A percentile compares a stretch with the other conserved stretches of the same genome.
Conservation (phyloP, 139 green algal genomes). For the Micractinium sp. region DNA sequence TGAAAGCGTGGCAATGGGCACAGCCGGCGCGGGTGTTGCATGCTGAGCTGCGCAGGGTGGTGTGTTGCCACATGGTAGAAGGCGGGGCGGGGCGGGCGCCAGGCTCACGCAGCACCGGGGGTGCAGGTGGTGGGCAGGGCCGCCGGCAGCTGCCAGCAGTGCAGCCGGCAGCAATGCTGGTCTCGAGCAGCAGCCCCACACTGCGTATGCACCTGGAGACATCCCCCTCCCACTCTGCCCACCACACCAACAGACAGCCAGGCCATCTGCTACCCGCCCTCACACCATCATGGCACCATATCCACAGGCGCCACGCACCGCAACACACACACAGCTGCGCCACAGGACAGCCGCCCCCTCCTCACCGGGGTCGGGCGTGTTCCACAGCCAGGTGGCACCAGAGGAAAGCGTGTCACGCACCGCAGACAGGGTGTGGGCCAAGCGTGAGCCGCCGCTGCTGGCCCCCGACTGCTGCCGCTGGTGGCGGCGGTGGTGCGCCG, state of each 20-base stretch:
- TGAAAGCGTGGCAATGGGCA: not conserved
- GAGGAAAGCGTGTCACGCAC: not conserved
- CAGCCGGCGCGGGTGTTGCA: too few species aligned
- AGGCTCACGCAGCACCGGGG: too few species aligned
- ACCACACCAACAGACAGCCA: not conserved
- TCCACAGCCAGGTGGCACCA: conserved; percentile 12
- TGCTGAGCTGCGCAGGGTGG: too few species aligned
- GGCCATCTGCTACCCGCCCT: not conserved
- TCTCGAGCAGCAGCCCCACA: too few species aligned
- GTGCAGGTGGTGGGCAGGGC: not conserved
- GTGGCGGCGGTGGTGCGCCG: not conserved
- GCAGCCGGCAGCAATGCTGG: too few species aligned
- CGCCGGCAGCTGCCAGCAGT: not conserved
- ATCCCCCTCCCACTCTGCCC: too few species aligned
- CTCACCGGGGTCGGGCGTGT: conserved; percentile 16
- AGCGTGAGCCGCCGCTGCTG: not conserved
- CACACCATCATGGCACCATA: not conserved
- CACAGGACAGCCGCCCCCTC: not conserved
- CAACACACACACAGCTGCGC: not conserved
- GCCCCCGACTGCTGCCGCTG: not conserved
- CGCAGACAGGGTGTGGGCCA: not conserved
- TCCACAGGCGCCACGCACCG: not conserved
- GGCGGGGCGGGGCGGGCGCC: too few species aligned
- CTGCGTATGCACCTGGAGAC: too few species aligned
- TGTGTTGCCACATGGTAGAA: too few species aligned